Percentiles rank a stretch among this genome's conserved stretches.
phyloP scores from a whole-genome alignment of 129 eudicot genomes.

The Lonicera japonica region DNA sequence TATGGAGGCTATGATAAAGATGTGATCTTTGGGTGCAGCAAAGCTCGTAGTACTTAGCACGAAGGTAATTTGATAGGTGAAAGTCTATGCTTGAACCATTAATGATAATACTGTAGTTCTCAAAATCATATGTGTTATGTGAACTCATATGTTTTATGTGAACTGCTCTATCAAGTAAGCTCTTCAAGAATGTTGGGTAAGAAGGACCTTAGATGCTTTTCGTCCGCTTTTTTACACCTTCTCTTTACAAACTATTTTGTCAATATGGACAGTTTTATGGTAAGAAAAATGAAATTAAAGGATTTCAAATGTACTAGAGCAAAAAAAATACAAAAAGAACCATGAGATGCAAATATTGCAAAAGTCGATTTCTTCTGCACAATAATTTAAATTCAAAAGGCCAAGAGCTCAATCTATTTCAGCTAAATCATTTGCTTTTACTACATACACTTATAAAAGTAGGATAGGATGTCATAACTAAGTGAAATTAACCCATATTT shows the following conservation, averaged over 20 bases:
- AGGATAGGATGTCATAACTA: background rate
- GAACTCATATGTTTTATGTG: background rate
- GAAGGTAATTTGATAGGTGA: background rate
- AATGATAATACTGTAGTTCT: background rate
- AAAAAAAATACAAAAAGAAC: background rate
- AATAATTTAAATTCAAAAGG: conserved; percentile 19
- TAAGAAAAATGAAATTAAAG: background rate
- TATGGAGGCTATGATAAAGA: background rate
- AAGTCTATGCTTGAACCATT: background rate
- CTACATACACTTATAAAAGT: conserved; percentile 22
- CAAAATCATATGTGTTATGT: background rate
- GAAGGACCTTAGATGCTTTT: background rate
- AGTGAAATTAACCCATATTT: background rate
- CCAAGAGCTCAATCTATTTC: conserved; percentile 28
- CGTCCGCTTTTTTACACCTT: background rate
- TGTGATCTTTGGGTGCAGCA: background rate
- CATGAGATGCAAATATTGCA: background rate
- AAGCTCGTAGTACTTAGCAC: background rate
- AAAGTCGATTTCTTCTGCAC: background rate
- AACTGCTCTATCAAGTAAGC: background rate
- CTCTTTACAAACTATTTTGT: background rate
- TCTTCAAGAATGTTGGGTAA: background rate
- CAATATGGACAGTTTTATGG: background rate
- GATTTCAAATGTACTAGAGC: background rate
- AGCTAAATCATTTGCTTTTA: conserved; percentile 14